Percentiles rank a stretch among this genome's conserved stretches.
Conservation (phyloP, 768 basidiomycete species). For the Mycena crocata region DNA sequence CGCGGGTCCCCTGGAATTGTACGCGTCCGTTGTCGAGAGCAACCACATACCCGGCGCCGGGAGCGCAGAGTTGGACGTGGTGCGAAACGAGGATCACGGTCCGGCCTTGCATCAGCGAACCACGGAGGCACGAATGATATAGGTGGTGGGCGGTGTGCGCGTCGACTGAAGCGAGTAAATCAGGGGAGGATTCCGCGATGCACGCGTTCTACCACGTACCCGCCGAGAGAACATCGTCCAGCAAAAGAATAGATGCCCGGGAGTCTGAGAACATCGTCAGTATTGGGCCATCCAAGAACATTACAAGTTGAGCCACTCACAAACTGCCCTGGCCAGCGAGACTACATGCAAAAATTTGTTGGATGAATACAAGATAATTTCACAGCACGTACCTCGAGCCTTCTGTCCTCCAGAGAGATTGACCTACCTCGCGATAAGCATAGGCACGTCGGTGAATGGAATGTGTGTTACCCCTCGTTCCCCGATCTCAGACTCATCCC, state of each 20-base stretch:
- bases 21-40: constrained; percentile 84
- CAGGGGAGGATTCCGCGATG: neutral
- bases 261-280: constrained; percentile 55
- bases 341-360: constrained; percentile 48
- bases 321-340: constrained; percentile 89
- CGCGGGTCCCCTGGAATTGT: constrained; percentile 73
- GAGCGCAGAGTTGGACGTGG: constrained; percentile 88
- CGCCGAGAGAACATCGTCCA: constrained; percentile 84
- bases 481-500: constrained; percentile 69
- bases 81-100: constrained; percentile 96
- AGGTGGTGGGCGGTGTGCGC: constrained; percentile 94
- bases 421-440: constrained; percentile 39
- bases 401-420: constrained; percentile 68
- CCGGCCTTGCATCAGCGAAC: constrained; percentile 82
- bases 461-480: neutral
- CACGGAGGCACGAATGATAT: constrained; percentile 85
- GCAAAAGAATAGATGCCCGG: constrained; percentile 80
- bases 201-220: constrained; percentile 41
- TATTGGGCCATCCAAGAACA: neutral
- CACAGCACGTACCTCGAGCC: constrained; percentile 50
- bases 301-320: neutral
- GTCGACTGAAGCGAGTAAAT: constrained; percentile 70
- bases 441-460: neutral
- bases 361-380: constrained; percentile 41
- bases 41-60: constrained; percentile 84